phyloP scores from a whole-genome alignment of 1,284 basidiomycete genomes.

The Naganishia albida region DNA sequence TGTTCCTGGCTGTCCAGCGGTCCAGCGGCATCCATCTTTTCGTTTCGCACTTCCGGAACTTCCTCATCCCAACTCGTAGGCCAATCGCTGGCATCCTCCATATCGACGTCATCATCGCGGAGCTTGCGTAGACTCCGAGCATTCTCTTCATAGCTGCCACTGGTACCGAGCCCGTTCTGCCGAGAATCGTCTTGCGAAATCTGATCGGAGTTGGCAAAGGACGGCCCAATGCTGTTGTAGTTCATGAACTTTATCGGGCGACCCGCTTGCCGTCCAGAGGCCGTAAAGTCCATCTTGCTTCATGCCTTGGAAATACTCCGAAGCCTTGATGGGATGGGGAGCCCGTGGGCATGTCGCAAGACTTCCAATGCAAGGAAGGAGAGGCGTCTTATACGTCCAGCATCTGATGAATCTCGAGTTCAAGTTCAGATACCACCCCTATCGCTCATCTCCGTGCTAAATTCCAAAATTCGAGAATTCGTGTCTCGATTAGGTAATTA shows the following conservation, averaged over 20 bases:
- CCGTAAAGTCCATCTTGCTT: not conserved
- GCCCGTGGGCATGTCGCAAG: too few species aligned
- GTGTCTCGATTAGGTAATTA: not conserved
- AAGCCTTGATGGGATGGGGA: too few species aligned
- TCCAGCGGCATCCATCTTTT: too few species aligned
- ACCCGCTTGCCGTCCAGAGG: not conserved
- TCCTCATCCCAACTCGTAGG: conserved; percentile 5
- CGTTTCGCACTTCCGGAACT: not conserved
- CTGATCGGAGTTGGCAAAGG: not conserved
- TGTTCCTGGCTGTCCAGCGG: too few species aligned
- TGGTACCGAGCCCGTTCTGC: not conserved
- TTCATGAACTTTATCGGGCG: not conserved
- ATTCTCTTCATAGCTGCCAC: conserved; percentile 3
- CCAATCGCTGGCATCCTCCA: conserved; percentile 23
- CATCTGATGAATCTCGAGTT: too few species aligned
- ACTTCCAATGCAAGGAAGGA: too few species aligned
- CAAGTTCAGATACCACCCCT: not conserved
- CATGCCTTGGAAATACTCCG: too few species aligned
- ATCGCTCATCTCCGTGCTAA: conserved; percentile 16
- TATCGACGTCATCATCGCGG: conserved; percentile 22
- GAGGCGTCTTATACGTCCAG: too few species aligned
- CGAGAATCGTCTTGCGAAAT: not conserved
- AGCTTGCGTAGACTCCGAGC: conserved; percentile 6
- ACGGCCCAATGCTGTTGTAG: not conserved
- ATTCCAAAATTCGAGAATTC: conserved; percentile 2